Percentiles rank a stretch among this genome's conserved stretches.
Conservation (phyloP, 768 basidiomycete species). For the Coprinopsis sp. region DNA sequence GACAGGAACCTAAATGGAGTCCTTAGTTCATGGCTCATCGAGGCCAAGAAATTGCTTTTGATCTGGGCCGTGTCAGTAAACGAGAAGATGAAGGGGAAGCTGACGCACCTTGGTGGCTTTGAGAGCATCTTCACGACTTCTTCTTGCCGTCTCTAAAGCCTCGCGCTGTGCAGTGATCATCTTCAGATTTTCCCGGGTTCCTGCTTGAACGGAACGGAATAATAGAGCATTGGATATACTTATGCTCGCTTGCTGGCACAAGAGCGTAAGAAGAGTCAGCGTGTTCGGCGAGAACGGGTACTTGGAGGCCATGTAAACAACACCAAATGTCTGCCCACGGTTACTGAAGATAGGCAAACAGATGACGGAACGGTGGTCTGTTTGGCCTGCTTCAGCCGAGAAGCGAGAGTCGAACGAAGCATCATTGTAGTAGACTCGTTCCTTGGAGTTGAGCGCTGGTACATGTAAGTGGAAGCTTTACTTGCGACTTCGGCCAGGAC, state of each 20-base stretch:
- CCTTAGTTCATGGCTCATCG: conserved; percentile 74
- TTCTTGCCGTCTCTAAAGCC: conserved; percentile 64
- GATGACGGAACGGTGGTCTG: conserved; percentile 54
- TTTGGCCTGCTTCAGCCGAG: conserved; percentile 62
- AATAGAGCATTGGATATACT: conserved; percentile 72
- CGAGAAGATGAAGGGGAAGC: neutral
- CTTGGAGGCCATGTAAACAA: conserved; percentile 62
- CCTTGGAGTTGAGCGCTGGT: conserved; percentile 62
- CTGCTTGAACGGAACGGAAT: conserved; percentile 69
- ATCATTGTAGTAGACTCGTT: conserved; percentile 56
- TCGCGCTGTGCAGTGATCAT: conserved; percentile 72
- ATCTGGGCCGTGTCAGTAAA: conserved; percentile 36
- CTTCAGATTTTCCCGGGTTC: conserved; percentile 69
- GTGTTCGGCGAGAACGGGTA: conserved; percentile 59
- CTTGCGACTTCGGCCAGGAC: conserved; percentile 15
- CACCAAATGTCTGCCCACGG: conserved; percentile 70
- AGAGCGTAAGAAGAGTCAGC: conserved; percentile 55
- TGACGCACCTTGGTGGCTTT: conserved; percentile 61
- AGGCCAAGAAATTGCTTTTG: conserved; percentile 73
- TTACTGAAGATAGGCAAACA: conserved; percentile 73
- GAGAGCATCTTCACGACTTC: conserved; percentile 66
- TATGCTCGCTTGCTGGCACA: conserved; percentile 73
- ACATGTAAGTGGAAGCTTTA: neutral
- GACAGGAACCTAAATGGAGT: conserved; percentile 64
- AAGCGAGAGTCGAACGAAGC: conserved; percentile 62